These are phyloP conservation scores for Cadophora sp. DNA, from an alignment of 2,329 filamentous ascomycete genomes.

Conservation along the genomic window DNA sequence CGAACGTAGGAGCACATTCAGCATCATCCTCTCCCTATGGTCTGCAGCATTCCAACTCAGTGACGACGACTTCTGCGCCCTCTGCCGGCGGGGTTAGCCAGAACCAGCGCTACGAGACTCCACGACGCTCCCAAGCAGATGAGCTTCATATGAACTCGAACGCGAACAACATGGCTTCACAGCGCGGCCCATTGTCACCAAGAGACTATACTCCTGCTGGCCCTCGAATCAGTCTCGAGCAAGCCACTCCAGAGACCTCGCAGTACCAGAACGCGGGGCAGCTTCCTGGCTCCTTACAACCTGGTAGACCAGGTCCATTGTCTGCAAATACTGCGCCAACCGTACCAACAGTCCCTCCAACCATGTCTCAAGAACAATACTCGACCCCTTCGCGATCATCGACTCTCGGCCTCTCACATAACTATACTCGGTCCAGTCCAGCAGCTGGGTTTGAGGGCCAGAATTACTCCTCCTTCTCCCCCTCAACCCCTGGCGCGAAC, in stretches of 20 bases:
- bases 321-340: constrained; percentile 63
- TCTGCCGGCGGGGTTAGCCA: constrained; percentile 40
- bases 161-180: constrained; percentile 43
- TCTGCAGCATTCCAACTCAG: constrained; percentile 33
- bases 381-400: constrained; percentile 71
- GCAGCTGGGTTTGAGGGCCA: constrained; percentile 63
- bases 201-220: constrained; percentile 56
- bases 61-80: constrained; percentile 30
- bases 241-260: constrained; percentile 55
- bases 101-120: constrained; percentile 55
- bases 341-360: constrained; percentile 62
- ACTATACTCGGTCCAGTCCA: constrained; percentile 86
- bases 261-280: constrained; percentile 54
- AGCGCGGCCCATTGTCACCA: constrained; percentile 44
- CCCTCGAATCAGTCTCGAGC: constrained; percentile 65
- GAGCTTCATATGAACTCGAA: constrained; percentile 60
- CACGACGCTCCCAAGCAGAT: constrained; percentile 52
- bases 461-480: constrained; percentile 62
- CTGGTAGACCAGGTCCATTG: constrained; percentile 60
- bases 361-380: constrained; percentile 61
- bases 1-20: constrained; percentile 6
- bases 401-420: constrained; percentile 70
- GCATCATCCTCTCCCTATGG: constrained; percentile 28
- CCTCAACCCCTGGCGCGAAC: constrained; percentile 66
- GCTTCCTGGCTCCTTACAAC: constrained; percentile 67